Evolutionary conservation across 129 eudicot species (phyloP).

Genomic region (Solidago caesia): DNA sequence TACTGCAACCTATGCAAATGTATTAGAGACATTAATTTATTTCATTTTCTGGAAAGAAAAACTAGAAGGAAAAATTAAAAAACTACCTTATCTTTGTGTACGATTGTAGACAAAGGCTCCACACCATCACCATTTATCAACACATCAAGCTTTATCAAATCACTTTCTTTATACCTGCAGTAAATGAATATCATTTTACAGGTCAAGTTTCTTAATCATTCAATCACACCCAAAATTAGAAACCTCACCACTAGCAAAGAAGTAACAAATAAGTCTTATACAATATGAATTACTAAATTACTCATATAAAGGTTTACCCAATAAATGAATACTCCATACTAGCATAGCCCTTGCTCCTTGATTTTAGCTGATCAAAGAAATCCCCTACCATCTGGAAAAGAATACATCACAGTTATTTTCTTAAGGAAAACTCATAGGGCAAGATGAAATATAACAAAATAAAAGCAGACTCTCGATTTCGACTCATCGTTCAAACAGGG

Average conservation of each 20-base stretch:
- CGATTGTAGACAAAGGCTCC: constrained; percentile 95
- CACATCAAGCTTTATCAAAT: constrained; percentile 89
- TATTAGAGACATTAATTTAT: not conserved
- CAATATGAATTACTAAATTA: too few relatives aligned
- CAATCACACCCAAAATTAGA: too few relatives aligned
- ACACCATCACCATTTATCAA: constrained; percentile 87
- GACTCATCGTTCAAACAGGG: constrained; percentile 3
- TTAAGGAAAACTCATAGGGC: not conserved
- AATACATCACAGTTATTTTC: constrained; percentile 4
- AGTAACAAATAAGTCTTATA: too few relatives aligned
- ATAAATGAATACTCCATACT: constrained; percentile 95
- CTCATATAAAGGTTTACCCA: constrained; percentile 51
- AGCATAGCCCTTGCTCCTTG: constrained; percentile 97
- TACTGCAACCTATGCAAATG: not conserved
- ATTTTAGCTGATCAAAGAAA: constrained; percentile 97
- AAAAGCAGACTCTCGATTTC: not conserved
- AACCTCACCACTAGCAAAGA: too few relatives aligned
- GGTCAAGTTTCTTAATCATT: not conserved
- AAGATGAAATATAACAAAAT: not conserved
- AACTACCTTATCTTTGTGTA: constrained; percentile 89
- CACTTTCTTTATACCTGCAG: constrained; percentile 76
- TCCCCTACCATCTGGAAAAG: constrained; percentile 93
- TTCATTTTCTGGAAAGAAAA: not conserved
- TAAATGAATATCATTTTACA: constrained; percentile 8
- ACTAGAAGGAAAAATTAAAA: not conserved